A percentile compares a stretch with the other conserved stretches of the same genome.
Conservation (phyloP, 2,329 filamentous ascomycete genomes). For the Didymella segeticola region DNA sequence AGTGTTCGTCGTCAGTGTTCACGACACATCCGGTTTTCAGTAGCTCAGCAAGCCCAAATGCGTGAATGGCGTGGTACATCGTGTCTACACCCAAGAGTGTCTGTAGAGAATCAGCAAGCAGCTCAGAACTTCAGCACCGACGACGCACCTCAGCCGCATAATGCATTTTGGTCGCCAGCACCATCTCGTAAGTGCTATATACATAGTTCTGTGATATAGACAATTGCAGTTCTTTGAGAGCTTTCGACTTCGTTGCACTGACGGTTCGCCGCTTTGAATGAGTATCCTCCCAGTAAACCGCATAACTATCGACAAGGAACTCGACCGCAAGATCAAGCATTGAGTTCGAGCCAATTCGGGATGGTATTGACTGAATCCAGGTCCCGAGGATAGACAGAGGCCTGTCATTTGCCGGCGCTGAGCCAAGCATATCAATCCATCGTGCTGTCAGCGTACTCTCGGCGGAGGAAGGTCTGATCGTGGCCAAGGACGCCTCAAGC, state of each 20-base stretch:
- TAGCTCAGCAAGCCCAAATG: slow-evolving; percentile 35
- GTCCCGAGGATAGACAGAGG: slow-evolving; percentile 36
- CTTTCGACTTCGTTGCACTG: slow-evolving; percentile 31
- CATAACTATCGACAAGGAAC: slow-evolving; percentile 34
- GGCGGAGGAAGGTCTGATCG: slow-evolving; percentile 22
- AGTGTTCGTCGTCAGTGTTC: slow-evolving; percentile 36
- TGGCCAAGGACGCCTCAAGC: slow-evolving; percentile 5
- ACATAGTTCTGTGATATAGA: slow-evolving; percentile 19
- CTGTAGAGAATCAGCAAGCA: slow-evolving; percentile 22
- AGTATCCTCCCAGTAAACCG: slow-evolving; percentile 26
- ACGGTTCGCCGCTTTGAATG: slow-evolving; percentile 30
- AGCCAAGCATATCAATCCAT: slow-evolving; percentile 34
- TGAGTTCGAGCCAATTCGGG: slow-evolving; percentile 32
- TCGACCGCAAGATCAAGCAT: slow-evolving; percentile 40
- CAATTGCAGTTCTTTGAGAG: slow-evolving; percentile 33
- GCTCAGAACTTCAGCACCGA: background rate
- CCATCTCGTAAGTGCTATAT: slow-evolving; percentile 31
- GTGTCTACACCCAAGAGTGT: slow-evolving; percentile 33
- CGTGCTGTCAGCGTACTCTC: slow-evolving; percentile 30
- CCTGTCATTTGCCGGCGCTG: slow-evolving; percentile 17
- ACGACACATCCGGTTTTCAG: slow-evolving; percentile 31
- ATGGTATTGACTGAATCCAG: slow-evolving; percentile 39
- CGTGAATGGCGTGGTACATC: slow-evolving; percentile 39
- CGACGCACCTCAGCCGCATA: slow-evolving; percentile 36
- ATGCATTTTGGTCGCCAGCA: slow-evolving; percentile 39